Conservation (phyloP, 2,329 filamentous ascomycete genomes). For the Thielaviopsis populi region DNA sequence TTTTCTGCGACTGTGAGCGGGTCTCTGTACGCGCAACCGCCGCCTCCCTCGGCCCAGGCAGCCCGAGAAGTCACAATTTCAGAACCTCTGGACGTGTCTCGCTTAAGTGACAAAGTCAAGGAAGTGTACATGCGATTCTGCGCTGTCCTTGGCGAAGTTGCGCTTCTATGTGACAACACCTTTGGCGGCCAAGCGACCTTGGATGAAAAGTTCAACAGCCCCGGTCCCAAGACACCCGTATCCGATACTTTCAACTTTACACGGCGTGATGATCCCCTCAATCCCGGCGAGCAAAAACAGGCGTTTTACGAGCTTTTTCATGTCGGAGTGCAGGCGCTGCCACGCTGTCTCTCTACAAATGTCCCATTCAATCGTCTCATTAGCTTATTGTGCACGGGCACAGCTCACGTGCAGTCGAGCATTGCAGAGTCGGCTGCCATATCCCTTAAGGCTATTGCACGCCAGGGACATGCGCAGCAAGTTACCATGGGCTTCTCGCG, state of each 20-base stretch:
- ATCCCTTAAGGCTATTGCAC: slow-evolving; percentile 86
- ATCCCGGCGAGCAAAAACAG: slow-evolving; percentile 67
- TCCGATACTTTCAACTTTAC: slow-evolving; percentile 86
- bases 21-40: slow-evolving; percentile 21
- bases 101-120: slow-evolving; percentile 59
- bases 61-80: slow-evolving; percentile 40
- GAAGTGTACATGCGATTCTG: slow-evolving; percentile 87
- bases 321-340: slow-evolving; percentile 86
- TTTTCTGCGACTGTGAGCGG: slow-evolving; percentile 7
- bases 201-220: slow-evolving; percentile 83
- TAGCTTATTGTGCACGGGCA: slow-evolving; percentile 89
- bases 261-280: slow-evolving; percentile 62
- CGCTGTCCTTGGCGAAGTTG: slow-evolving; percentile 89
- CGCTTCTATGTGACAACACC: slow-evolving; percentile 87
- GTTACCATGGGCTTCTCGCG: slow-evolving; percentile 93
- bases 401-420: slow-evolving; percentile 82
- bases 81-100: slow-evolving; percentile 34
- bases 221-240: slow-evolving; percentile 82
- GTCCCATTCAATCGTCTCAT: slow-evolving; percentile 89
- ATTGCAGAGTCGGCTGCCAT: slow-evolving; percentile 86
- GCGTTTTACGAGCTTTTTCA: slow-evolving; percentile 91
- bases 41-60: slow-evolving; percentile 11
- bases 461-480: slow-evolving; percentile 82
- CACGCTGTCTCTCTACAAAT: slow-evolving; percentile 79
- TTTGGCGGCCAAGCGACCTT: slow-evolving; percentile 92